These are phyloP conservation scores for Gnomoniopsis sp. DNA, from an alignment of 2,329 filamentous ascomycete species.

Conservation along the genomic window DNA sequence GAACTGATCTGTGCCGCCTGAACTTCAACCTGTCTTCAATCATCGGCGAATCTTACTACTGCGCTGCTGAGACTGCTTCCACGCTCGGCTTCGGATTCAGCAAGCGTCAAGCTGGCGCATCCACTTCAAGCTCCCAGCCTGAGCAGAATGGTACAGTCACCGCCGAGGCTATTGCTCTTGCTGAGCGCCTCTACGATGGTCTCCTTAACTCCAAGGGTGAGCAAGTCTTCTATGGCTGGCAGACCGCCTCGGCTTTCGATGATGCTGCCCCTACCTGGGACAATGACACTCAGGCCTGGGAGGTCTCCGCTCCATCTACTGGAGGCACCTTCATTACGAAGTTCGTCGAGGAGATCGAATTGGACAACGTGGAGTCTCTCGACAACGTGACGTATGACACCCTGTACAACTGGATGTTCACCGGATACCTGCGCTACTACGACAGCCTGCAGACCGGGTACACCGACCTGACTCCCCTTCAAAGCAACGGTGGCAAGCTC, in stretches of 20 bases:
- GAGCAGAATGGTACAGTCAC: conserved; percentile 34
- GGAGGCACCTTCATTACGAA: conserved; percentile 16
- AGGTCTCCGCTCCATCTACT: conserved; percentile 20
- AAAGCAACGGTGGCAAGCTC: conserved; percentile 49
- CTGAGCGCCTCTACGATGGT: conserved; percentile 32
- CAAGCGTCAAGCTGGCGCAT: conserved; percentile 23
- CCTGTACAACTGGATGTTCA: conserved; percentile 50
- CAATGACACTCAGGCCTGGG: conserved; percentile 30
- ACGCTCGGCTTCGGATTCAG: conserved; percentile 25
- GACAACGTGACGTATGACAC: conserved; percentile 53
- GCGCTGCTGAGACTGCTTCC: conserved; percentile 24
- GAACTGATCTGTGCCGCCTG: conserved; percentile 34
- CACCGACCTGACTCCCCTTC: conserved; percentile 50
- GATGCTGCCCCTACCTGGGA: conserved; percentile 32
- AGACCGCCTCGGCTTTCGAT: conserved; percentile 29
- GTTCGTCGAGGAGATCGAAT: conserved; percentile 12
- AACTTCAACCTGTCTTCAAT: conserved; percentile 29
- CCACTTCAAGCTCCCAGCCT: conserved; percentile 21
- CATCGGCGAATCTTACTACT: conserved; percentile 32
- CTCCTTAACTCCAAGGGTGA: conserved; percentile 30
- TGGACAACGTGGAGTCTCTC: conserved; percentile 25
- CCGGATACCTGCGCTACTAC: conserved; percentile 43
- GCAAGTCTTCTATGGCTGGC: conserved; percentile 34
- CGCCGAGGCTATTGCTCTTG: conserved; percentile 31
- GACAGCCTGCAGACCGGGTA: conserved; percentile 51